These are phyloP conservation scores for Wickerhamiella infanticola DNA, from an alignment of 1,139 yeast genomes.

Conservation along the genomic window DNA sequence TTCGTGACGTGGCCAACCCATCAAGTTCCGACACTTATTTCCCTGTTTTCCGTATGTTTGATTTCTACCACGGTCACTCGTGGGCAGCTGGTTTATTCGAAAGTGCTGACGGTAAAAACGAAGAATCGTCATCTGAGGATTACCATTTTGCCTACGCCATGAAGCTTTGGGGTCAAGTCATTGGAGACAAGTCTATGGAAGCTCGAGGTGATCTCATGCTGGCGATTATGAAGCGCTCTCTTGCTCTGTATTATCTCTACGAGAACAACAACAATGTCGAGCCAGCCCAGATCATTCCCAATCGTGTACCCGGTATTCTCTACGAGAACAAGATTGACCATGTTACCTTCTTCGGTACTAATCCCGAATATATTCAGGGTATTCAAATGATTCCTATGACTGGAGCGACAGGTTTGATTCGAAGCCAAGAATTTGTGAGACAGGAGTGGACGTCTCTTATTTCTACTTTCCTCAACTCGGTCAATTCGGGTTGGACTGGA, in stretches of 20 bases:
- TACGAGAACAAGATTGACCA: constrained; percentile 84
- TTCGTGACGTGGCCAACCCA: constrained; percentile 71
- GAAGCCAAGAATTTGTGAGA: constrained; percentile 49
- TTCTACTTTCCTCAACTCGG: constrained; percentile 33
- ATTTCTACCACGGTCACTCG: constrained; percentile 72
- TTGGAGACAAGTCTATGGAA: constrained; percentile 60
- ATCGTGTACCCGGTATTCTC: constrained; percentile 58
- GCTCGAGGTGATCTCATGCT: constrained; percentile 66
- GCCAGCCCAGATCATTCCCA: constrained; percentile 41
- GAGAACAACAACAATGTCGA: constrained; percentile 40
- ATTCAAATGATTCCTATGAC: constrained; percentile 90
- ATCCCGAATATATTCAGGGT: constrained; percentile 76
- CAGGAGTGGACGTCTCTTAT: constrained; percentile 66
- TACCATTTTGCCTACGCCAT: constrained; percentile 68
- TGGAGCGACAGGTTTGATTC: constrained; percentile 60
- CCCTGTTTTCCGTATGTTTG: constrained; percentile 67
- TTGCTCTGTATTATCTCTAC: constrained; percentile 48
- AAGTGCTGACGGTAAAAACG: constrained; percentile 61
- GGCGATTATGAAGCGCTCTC: constrained; percentile 43
- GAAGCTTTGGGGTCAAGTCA: constrained; percentile 64
- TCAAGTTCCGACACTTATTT: constrained; percentile 41
- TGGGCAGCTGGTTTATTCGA: constrained; percentile 70
- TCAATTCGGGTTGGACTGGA: constrained; percentile 81
- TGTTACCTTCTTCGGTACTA: constrained; percentile 75
- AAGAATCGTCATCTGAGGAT: constrained; percentile 71